phyloP scores from a whole-genome alignment of 805 yeast genomes.

The Candida orba region DNA sequence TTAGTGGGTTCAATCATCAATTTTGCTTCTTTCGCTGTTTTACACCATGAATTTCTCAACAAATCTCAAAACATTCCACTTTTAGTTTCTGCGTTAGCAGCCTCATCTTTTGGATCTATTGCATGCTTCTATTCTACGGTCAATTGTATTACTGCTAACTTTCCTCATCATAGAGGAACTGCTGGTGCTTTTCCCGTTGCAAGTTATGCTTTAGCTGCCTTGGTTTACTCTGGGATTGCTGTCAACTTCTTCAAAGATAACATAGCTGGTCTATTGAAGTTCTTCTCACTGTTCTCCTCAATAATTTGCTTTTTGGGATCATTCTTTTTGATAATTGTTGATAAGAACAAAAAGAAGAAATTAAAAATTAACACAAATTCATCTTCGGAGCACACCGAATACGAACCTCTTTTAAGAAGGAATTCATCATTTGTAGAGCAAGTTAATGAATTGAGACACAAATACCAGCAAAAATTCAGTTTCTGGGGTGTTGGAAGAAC shows the following conservation, averaged over 20 bases:
- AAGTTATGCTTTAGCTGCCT: conserved; percentile 60
- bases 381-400: not conserved
- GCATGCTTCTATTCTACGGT: conserved; percentile 51
- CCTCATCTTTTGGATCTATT: conserved; percentile 61
- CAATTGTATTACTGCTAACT: conserved; percentile 45
- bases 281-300: conserved; percentile 46
- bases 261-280: conserved; percentile 47
- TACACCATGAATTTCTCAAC: conserved; percentile 40
- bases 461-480: conserved; percentile 17
- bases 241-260: conserved; percentile 45
- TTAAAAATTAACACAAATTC: not conserved
- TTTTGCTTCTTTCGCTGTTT: conserved; percentile 45
- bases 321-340: conserved; percentile 22
- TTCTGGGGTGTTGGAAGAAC: conserved; percentile 25
- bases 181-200: conserved; percentile 26
- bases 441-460: conserved; percentile 12
- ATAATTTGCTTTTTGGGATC: conserved; percentile 27
- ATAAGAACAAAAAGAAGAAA: conserved; percentile 10
- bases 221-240: conserved; percentile 52
- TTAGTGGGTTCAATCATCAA: conserved; percentile 49
- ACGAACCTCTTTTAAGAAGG: conserved; percentile 7
- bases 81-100: conserved; percentile 41
- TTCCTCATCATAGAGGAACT: conserved; percentile 55
- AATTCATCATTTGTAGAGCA: conserved; percentile 8
- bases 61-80: conserved; percentile 32